phyloP scores from a whole-genome alignment of 1,139 yeast genomes.

The Geotrichum carabidarum region DNA sequence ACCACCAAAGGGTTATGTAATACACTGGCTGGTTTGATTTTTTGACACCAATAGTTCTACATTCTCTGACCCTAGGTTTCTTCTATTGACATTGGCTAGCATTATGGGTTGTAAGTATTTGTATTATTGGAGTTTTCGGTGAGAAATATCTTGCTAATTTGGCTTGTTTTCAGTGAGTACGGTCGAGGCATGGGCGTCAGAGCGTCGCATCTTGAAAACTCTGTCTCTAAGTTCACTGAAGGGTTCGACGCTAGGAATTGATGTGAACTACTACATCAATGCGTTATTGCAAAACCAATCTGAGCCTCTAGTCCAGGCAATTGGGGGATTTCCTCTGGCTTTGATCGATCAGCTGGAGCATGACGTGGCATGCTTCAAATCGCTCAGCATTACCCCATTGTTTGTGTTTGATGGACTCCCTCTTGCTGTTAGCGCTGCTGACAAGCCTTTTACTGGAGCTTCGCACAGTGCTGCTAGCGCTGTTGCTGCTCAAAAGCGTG shows the following conservation, averaged over 20 bases:
- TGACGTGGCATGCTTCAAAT: slow-evolving; percentile 58
- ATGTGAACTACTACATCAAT: slow-evolving; percentile 54
- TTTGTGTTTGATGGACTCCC: slow-evolving; percentile 64
- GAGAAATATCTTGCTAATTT: background rate
- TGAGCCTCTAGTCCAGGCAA: slow-evolving; percentile 70
- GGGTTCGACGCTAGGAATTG: slow-evolving; percentile 75
- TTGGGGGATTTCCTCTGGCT: slow-evolving; percentile 77
- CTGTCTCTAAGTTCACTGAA: slow-evolving; percentile 62
- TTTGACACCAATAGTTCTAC: too few species aligned
- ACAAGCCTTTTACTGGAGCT: slow-evolving; percentile 23
- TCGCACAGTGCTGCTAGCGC: slow-evolving; percentile 31
- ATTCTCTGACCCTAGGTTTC: background rate
- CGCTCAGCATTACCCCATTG: slow-evolving; percentile 63
- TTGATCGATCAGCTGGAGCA: slow-evolving; percentile 51
- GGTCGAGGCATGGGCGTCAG: slow-evolving; percentile 37
- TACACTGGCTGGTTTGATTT: too few species aligned
- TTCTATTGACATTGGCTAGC: background rate
- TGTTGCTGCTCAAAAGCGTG: slow-evolving; percentile 29
- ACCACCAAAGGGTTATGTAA: too few species aligned
- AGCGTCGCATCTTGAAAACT: slow-evolving; percentile 58
- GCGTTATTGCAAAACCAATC: slow-evolving; percentile 52
- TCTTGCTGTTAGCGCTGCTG: slow-evolving; percentile 25
- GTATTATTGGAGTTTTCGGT: background rate
- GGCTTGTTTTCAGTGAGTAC: slow-evolving; percentile 12
- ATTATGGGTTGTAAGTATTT: slow-evolving; percentile 16